These are phyloP conservation scores for Aplosporella prunicola DNA, from an alignment of 2,329 filamentous ascomycete genomes.

Conservation along the genomic window DNA sequence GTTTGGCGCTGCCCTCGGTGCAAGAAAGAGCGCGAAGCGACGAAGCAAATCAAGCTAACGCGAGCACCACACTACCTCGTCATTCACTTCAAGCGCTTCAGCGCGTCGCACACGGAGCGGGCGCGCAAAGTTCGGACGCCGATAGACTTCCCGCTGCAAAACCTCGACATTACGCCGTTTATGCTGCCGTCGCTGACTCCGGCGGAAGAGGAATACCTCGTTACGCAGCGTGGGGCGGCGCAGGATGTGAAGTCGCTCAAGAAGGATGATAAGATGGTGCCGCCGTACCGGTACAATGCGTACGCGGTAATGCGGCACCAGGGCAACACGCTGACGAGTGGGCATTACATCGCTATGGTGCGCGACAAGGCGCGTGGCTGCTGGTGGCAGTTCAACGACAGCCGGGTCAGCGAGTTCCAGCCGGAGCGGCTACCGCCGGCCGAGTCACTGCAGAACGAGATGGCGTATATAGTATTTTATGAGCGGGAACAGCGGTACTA, in stretches of 20 bases:
- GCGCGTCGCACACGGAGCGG: constrained; percentile 45
- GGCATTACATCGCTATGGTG: constrained; percentile 68
- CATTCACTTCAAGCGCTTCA: constrained; percentile 65
- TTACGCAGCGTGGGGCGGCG: constrained; percentile 17
- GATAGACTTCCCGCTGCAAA: constrained; percentile 67
- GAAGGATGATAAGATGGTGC: constrained; percentile 34
- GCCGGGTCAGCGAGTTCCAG: constrained; percentile 44
- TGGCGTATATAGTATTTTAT: constrained; percentile 59
- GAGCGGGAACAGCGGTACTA: constrained; percentile 25
- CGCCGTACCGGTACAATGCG: constrained; percentile 68
- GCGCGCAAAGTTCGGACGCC: constrained; percentile 60
- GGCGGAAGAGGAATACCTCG: constrained; percentile 28
- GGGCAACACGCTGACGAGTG: constrained; percentile 57
- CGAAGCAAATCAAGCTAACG: constrained; percentile 63
- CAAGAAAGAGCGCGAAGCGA: constrained; percentile 55
- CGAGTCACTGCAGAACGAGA: constrained; percentile 50
- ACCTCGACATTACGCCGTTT: constrained; percentile 54
- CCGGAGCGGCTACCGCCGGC: constrained; percentile 40
- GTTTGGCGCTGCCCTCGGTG: constrained; percentile 68
- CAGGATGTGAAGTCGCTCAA: constrained; percentile 24
- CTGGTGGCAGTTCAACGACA: constrained; percentile 55
- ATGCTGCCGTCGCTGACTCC: constrained; percentile 41
- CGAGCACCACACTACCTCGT: constrained; percentile 72
- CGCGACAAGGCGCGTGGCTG: constrained; percentile 41
- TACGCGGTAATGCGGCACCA: constrained; percentile 77